A percentile compares a stretch with the other conserved stretches of the same genome.
phyloP scores from a whole-genome alignment of 2,329 filamentous ascomycete species.

The Scedosporium aurantiacum region DNA sequence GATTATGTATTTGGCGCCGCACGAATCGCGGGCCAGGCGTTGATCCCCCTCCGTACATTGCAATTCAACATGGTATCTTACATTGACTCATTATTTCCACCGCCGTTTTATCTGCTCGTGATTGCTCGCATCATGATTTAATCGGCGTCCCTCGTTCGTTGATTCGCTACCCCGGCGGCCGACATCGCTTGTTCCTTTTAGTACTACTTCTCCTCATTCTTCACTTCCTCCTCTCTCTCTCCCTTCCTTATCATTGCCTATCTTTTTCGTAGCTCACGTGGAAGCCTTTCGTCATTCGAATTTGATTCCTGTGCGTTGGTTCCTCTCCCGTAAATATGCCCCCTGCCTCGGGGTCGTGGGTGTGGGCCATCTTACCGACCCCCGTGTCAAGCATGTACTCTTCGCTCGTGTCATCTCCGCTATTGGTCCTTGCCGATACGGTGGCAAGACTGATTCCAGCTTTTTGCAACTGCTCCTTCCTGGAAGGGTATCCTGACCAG shows the following conservation, averaged over 20 bases:
- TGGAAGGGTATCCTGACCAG: neutral
- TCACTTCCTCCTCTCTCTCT: neutral
- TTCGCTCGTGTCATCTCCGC: constrained; percentile 20
- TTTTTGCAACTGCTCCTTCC: neutral
- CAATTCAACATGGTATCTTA: no score
- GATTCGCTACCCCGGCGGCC: no score
- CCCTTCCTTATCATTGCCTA: neutral
- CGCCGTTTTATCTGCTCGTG: no score
- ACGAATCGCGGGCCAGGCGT: no score
- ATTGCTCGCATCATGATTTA: no score
- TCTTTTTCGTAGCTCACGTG: neutral
- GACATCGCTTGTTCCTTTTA: no score
- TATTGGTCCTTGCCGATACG: constrained; percentile 12
- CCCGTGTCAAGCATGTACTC: constrained; percentile 22
- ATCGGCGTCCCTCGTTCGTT: no score
- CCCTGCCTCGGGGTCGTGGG: constrained; percentile 1
- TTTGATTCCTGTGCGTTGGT: neutral
- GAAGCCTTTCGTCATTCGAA: neutral
- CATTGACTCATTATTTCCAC: no score
- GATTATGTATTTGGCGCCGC: no score
- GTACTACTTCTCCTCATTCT: no score
- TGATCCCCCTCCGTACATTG: no score
- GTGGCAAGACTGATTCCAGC: constrained; percentile 16
- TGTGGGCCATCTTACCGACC: neutral
- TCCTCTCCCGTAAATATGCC: neutral